These are phyloP conservation scores for Amphicarpaea edgeworthii DNA, from an alignment of 306 rosid genomes.

Conservation along the genomic window DNA sequence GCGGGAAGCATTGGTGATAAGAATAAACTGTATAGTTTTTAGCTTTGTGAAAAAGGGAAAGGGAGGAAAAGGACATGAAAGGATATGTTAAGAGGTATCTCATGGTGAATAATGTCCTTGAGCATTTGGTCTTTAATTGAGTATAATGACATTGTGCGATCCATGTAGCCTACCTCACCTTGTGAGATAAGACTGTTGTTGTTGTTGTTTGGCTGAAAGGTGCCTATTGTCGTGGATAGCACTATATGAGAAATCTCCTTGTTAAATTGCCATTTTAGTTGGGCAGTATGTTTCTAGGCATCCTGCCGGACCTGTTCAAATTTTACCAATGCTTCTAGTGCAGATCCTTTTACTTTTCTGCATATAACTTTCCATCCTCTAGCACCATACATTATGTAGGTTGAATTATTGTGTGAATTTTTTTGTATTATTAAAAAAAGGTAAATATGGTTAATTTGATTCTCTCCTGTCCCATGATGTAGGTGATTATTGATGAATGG, in stretches of 20 bases:
- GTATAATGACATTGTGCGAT: background rate
- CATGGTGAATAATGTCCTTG: background rate
- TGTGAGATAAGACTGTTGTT: background rate
- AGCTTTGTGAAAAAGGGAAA: background rate
- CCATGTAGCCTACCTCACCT: background rate
- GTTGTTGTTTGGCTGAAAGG: conserved; percentile 8
- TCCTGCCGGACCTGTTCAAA: background rate
- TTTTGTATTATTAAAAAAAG: conserved; percentile 5
- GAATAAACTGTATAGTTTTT: background rate
- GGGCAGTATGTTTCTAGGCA: background rate
- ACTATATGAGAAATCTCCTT: conserved; percentile 6
- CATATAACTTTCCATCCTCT: background rate
- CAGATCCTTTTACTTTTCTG: conserved; percentile 4
- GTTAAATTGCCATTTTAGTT: background rate
- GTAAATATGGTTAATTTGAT: conserved; percentile 22
- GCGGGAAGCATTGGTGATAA: background rate
- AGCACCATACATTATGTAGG: background rate
- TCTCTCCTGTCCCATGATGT: conserved; percentile 29
- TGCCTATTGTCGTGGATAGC: conserved; percentile 14
- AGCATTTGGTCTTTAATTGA: background rate
- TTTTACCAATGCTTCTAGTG: background rate
- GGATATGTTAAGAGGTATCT: background rate
- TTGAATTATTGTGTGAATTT: conserved; percentile 38
- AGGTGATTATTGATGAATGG: conserved; percentile 25
- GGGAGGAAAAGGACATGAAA: background rate